Evolutionary conservation across 331 rosid genomes (phyloP).

Genomic region (Malus hybrid): DNA sequence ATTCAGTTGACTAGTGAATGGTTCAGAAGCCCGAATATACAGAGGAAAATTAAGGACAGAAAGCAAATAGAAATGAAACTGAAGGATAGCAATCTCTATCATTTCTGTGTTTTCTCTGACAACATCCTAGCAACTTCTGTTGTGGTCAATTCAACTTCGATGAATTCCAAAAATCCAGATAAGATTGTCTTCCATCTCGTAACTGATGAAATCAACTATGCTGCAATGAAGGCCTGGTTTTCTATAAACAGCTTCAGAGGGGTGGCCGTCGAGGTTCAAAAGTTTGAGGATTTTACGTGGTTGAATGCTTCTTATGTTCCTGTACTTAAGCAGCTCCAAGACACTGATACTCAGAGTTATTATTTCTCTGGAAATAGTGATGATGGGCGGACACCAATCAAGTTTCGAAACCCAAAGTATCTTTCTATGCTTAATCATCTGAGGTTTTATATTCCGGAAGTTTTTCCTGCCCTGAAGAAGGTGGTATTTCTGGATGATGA

Average conservation of each 20-base stretch:
- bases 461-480: slow-evolving; percentile 74
- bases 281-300: slow-evolving; percentile 79
- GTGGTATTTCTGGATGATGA: slow-evolving; percentile 86
- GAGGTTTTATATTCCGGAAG: slow-evolving; percentile 90
- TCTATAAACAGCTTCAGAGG: slow-evolving; percentile 58
- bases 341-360: slow-evolving; percentile 81
- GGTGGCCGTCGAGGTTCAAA: slow-evolving; percentile 73
- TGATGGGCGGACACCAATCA: slow-evolving; percentile 74
- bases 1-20: slow-evolving; percentile 82
- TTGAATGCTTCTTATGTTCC: slow-evolving; percentile 95
- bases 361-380: slow-evolving; percentile 74
- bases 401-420: slow-evolving; percentile 92
- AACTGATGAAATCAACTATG: slow-evolving; percentile 76
- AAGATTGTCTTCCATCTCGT: slow-evolving; percentile 81
- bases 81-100: slow-evolving; percentile 58
- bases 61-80: slow-evolving; percentile 54
- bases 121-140: slow-evolving; percentile 86
- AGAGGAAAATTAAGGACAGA: slow-evolving; percentile 46
- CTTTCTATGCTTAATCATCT: slow-evolving; percentile 94
- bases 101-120: slow-evolving; percentile 86
- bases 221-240: slow-evolving; percentile 95
- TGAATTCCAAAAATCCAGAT: slow-evolving; percentile 53
- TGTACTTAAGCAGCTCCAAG: slow-evolving; percentile 95
- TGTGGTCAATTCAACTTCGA: slow-evolving; percentile 78
- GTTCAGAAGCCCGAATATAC: slow-evolving; percentile 48